Evolutionary conservation across 257 asterid genomes (phyloP).

Genomic region (Petunia axillaris): DNA sequence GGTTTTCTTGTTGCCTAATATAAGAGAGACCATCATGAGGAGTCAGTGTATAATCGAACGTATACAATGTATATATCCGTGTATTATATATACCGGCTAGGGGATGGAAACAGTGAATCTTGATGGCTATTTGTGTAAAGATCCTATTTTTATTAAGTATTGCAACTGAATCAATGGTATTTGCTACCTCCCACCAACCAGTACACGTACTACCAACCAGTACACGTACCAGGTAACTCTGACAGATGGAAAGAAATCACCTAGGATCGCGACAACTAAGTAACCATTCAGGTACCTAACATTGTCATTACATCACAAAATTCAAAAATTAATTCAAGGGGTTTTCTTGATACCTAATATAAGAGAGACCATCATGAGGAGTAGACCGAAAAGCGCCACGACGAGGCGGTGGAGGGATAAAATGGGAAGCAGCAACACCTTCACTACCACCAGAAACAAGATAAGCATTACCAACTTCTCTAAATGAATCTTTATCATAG

Average conservation of each 20-base stretch:
- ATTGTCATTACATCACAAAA: too few species aligned
- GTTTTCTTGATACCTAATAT: slow-evolving; percentile 59
- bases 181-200: too few species aligned
- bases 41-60: background rate
- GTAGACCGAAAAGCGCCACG: slow-evolving; percentile 33
- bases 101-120: too few species aligned
- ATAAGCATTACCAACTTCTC: slow-evolving; percentile 96
- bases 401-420: slow-evolving; percentile 40
- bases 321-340: background rate
- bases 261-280: background rate
- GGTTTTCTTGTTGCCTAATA: slow-evolving; percentile 53
- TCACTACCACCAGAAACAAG: slow-evolving; percentile 96
- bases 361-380: slow-evolving; percentile 62
- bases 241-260: too few species aligned
- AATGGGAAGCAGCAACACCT: slow-evolving; percentile 62
- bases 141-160: too few species aligned
- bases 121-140: too few species aligned
- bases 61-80: too few species aligned
- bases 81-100: too few species aligned
- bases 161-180: too few species aligned
- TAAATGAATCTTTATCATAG: slow-evolving; percentile 81
- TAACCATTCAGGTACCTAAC: background rate
- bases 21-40: slow-evolving; percentile 61
- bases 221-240: too few species aligned
- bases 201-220: too few species aligned